Conservation (phyloP, 495 filamentous ascomycete genomes). For the Physcia stellaris region DNA sequence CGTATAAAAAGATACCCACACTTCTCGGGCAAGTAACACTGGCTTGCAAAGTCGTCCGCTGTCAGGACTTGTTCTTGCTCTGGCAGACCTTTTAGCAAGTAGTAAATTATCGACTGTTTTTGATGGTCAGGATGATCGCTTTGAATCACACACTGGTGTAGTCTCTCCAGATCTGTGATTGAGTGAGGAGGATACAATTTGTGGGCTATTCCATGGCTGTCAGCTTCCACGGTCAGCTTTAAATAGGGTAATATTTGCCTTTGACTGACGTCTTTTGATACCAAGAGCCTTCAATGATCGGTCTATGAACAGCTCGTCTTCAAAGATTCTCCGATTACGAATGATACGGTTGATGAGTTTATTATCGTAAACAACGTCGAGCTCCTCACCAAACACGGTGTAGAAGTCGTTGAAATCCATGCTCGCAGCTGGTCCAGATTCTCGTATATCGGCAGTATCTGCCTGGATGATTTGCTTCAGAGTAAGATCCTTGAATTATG, state of each 20-base stretch:
- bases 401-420: constrained; percentile 36
- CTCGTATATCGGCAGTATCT: too few relatives aligned
- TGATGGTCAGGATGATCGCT: constrained; percentile 49
- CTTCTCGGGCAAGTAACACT: constrained; percentile 46
- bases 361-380: constrained; percentile 47
- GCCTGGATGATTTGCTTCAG: too few relatives aligned
- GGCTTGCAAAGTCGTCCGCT: constrained; percentile 36
- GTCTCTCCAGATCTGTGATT: constrained; percentile 45
- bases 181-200: constrained; percentile 58
- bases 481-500: too few relatives aligned
- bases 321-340: constrained; percentile 44
- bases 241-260: too few relatives aligned
- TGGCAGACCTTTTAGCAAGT: constrained; percentile 63
- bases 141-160: constrained; percentile 50
- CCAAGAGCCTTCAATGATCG: constrained; percentile 55
- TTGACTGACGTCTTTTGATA: constrained; percentile 45
- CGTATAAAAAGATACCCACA: too few relatives aligned
- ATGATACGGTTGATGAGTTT: constrained; percentile 43
- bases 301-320: constrained; percentile 62
- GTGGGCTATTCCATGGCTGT: too few relatives aligned
- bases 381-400: constrained; percentile 46
- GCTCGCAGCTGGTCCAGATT: too few relatives aligned
- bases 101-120: constrained; percentile 68
- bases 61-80: constrained; percentile 31
- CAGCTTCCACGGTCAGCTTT: too few relatives aligned